phyloP scores from a whole-genome alignment of 1,284 basidiomycete genomes.

The Testicularia cyperi region DNA sequence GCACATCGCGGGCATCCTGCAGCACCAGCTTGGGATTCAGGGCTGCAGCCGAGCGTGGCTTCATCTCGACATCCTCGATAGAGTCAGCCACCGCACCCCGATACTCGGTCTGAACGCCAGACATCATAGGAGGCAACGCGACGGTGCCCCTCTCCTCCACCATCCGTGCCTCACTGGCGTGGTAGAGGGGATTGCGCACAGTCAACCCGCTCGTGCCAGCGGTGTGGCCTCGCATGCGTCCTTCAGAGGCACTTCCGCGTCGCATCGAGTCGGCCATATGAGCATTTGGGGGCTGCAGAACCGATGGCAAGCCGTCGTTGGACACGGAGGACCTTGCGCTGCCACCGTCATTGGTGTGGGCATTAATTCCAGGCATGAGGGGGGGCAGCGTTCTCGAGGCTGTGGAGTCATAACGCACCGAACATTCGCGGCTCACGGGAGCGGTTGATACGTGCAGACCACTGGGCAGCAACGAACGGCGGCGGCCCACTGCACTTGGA shows the following conservation, averaged over 20 bases:
- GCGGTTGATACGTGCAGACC: slow-evolving; percentile 10
- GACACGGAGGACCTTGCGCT: not conserved
- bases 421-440: slow-evolving; percentile 19
- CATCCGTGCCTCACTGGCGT: no score
- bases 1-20: slow-evolving; percentile 27
- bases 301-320: slow-evolving; percentile 14
- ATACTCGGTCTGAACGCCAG: no score
- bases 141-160: no score
- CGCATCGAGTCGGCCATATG: not conserved
- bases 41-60: not conserved
- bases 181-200: slow-evolving; percentile 2
- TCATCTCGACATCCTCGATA: slow-evolving; percentile 29
- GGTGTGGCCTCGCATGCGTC: slow-evolving; percentile 23
- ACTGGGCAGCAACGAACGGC: slow-evolving; percentile 5
- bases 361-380: no score
- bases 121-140: no score
- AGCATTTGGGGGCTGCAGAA: slow-evolving; percentile 18
- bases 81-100: no score
- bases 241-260: no score
- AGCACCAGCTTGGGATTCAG: slow-evolving; percentile 18
- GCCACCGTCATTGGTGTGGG: no score
- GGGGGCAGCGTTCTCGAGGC: no score
- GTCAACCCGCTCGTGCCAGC: slow-evolving; percentile 13
- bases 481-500: slow-evolving; percentile 7
- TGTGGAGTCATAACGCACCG: not conserved